Conservation (phyloP, 108 stramenopile species). For the Cyclotella kingstonii region DNA sequence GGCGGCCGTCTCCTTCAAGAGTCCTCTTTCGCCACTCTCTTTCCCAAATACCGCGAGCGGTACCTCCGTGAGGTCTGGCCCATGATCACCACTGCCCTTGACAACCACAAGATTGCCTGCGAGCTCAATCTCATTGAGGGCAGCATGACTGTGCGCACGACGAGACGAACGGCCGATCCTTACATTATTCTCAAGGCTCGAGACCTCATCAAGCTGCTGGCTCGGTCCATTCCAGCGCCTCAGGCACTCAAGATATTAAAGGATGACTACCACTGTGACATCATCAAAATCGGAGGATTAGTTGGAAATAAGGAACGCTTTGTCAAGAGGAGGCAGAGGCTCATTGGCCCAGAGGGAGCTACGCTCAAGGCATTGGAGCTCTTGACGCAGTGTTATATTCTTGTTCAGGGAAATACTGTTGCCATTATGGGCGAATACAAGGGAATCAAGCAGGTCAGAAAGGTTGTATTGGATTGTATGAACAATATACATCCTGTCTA, state of each 20-base stretch:
- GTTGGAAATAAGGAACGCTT: constrained; percentile 99
- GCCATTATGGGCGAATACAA: constrained; percentile 86
- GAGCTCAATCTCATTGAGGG: constrained; percentile 94
- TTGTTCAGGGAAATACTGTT: constrained; percentile 98
- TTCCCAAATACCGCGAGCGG: constrained; percentile 98
- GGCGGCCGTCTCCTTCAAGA: constrained; percentile 92
- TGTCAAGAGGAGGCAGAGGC: constrained; percentile 94
- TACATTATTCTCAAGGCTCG: constrained; percentile 96
- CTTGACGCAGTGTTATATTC: constrained; percentile 95
- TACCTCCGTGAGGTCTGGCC: constrained; percentile 99
- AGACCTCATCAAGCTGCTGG: constrained; percentile 95
- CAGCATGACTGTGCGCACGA: constrained; percentile 98
- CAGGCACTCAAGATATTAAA: constrained; percentile 95
- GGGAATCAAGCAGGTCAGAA: constrained; percentile 93
- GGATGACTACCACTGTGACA: constrained; percentile 95
- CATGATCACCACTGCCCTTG: constrained; percentile 89
- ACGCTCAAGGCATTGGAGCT: constrained; percentile 98
- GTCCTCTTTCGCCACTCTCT: constrained; percentile 97
- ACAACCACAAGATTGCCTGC: constrained; percentile 72
- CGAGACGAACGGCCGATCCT: constrained; percentile 92
- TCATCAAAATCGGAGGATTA: constrained; percentile 98
- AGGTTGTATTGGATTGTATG: constrained; percentile 98
- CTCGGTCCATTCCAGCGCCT: constrained; percentile 85
- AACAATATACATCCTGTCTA: constrained; percentile 99
- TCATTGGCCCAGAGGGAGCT: constrained; percentile 97